Percentiles rank a stretch among this genome's conserved stretches.
phyloP scores from a whole-genome alignment of 164 flowering plant species.

The Santalum album region DNA sequence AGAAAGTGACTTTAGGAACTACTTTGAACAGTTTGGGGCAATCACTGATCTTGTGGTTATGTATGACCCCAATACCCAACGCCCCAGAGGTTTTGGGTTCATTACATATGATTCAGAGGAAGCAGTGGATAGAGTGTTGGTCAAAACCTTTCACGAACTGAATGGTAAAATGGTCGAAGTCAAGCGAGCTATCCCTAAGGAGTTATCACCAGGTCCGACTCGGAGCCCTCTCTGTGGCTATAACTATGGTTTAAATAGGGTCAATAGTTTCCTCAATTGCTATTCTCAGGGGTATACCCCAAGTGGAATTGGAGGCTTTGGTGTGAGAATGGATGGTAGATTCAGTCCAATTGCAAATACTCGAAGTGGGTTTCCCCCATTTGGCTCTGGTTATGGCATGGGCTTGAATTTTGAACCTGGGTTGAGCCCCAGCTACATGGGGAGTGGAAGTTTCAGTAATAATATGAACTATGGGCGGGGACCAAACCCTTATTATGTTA shows the following conservation, averaged over 20 bases:
- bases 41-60: slow-evolving; percentile 34
- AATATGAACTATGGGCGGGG: slow-evolving; percentile 45
- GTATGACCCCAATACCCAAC: slow-evolving; percentile 33
- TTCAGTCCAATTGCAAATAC: slow-evolving; percentile 52
- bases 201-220: slow-evolving; percentile 62
- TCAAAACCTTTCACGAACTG: slow-evolving; percentile 74
- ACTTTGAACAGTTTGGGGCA: slow-evolving; percentile 27
- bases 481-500: slow-evolving; percentile 37
- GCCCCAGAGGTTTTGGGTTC: slow-evolving; percentile 72
- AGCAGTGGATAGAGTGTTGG: slow-evolving; percentile 69
- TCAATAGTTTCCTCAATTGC: slow-evolving; percentile 39
- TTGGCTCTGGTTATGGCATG: slow-evolving; percentile 42
- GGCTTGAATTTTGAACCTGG: slow-evolving; percentile 52
- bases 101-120: slow-evolving; percentile 88
- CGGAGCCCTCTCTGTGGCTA: slow-evolving; percentile 42
- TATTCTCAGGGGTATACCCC: too few species aligned
- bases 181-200: slow-evolving; percentile 83
- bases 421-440: slow-evolving; percentile 41
- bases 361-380: slow-evolving; percentile 52
- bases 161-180: slow-evolving; percentile 92
- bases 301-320: slow-evolving; percentile 42
- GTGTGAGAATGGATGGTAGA: slow-evolving; percentile 63
- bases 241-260: slow-evolving; percentile 53
- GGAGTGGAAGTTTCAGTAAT: slow-evolving; percentile 23
- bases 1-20: slow-evolving; percentile 23